Percentiles rank a stretch among this genome's conserved stretches.
These are phyloP conservation scores for Schizosaccharomyces octosporus DNA, from an alignment of 805 yeast genomes.

Conservation along the genomic window DNA sequence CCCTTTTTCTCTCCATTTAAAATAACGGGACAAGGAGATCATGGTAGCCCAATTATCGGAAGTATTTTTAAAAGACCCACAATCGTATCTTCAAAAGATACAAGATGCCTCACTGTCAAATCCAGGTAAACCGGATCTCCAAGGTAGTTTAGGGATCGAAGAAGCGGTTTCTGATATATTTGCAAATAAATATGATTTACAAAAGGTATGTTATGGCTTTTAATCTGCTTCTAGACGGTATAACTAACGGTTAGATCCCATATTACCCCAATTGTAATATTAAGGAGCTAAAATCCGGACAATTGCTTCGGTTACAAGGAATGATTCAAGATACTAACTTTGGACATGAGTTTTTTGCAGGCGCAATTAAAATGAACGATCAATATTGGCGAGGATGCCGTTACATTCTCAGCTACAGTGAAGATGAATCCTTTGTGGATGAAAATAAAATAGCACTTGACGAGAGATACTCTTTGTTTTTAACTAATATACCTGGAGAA, in stretches of 20 bases:
- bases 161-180: not conserved
- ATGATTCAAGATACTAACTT: not conserved
- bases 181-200: not conserved
- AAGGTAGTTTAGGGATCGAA: not conserved
- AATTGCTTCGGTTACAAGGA: not conserved
- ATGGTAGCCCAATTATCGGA: not conserved
- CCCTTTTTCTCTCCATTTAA: not conserved
- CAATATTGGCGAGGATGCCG: not conserved
- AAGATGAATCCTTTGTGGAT: not conserved
- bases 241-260: not conserved
- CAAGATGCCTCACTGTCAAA: not conserved
- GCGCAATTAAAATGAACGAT: not conserved
- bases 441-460: not conserved
- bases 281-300: not conserved
- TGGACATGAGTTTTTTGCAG: not conserved
- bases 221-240: not conserved
- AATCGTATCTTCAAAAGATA: not conserved
- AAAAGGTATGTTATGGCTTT: not conserved
- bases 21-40: not conserved
- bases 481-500: not conserved
- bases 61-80: not conserved
- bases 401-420: not conserved
- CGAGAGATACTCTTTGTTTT: not conserved
- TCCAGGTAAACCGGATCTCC: not conserved
- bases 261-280: not conserved